A percentile compares a stretch with the other conserved stretches of the same genome.
Evolutionary conservation across 805 yeast genomes (phyloP).

Genomic region (Metschnikowia continentalis): DNA sequence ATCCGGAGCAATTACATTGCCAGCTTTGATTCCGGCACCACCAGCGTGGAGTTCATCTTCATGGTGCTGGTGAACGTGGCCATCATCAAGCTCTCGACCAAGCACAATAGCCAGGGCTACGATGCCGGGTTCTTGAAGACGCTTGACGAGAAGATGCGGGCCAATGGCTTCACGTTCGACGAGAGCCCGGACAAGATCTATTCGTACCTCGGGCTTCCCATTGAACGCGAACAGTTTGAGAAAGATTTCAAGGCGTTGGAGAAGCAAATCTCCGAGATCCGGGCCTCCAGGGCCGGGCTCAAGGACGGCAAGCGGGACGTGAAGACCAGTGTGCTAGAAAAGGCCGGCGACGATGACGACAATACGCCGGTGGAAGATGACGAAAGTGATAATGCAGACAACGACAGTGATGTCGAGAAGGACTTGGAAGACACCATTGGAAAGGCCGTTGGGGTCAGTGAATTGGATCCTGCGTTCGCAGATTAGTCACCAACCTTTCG

Average conservation of each 20-base stretch:
- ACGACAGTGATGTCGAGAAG: conserved; percentile 5
- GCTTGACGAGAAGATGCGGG: conserved; percentile 16
- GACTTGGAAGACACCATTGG: conserved; percentile 3
- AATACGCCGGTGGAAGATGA: conserved; percentile 9
- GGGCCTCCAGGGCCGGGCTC: conserved; percentile 7
- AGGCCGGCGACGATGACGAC: conserved; percentile 2
- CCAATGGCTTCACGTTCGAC: conserved; percentile 15
- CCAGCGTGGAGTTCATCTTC: conserved; percentile 15
- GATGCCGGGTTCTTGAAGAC: conserved; percentile 11
- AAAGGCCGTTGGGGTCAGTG: conserved; percentile 9
- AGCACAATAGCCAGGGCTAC: conserved; percentile 12
- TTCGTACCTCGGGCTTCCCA: conserved; percentile 9
- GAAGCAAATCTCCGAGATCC: conserved; percentile 11
- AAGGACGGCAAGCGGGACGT: conserved; percentile 5
- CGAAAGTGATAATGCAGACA: conserved; percentile 7
- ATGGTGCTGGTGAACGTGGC: conserved; percentile 18
- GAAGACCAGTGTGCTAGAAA: conserved; percentile 10
- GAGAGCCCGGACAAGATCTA: conserved; percentile 14
- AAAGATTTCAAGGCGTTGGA: conserved; percentile 14
- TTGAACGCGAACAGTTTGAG: conserved; percentile 14
- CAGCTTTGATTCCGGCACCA: conserved; percentile 9
- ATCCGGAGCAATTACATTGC: conserved; percentile 12
- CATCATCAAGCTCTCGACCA: conserved; percentile 15
- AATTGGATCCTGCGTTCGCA: conserved; percentile 24
- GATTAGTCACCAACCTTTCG: conserved; percentile 4